phyloP scores from a whole-genome alignment of 139 green algal species.

The Micromonas pusilla region DNA sequence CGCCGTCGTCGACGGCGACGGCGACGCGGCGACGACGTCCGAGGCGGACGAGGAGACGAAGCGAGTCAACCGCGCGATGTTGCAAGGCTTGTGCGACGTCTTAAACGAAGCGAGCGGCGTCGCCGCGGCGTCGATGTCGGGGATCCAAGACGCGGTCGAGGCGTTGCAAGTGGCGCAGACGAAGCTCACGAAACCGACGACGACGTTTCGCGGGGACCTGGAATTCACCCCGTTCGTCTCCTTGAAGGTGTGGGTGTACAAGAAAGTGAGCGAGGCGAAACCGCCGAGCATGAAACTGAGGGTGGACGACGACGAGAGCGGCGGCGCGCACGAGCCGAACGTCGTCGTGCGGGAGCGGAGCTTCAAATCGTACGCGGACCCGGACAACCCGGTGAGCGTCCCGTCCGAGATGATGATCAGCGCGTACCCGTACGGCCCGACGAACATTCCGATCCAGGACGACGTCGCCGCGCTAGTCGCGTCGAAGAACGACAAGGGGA shows the following conservation, averaged over 20 bases:
- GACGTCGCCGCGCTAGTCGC: not conserved
- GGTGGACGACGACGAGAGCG: not conserved
- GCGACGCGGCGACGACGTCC: no score
- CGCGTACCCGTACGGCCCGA: not conserved
- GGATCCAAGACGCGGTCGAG: not conserved
- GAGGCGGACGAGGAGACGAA: not conserved
- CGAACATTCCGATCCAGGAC: conserved; percentile 6
- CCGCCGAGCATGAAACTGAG: not conserved
- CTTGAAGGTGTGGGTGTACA: conserved; percentile 12
- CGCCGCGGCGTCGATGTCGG: not conserved
- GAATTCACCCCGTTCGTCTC: not conserved
- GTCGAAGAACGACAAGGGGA: not conserved
- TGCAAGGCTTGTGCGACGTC: not conserved
- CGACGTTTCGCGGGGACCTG: not conserved
- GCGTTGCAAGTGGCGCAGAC: not conserved
- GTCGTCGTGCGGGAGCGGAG: not conserved
- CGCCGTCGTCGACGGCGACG: not conserved
- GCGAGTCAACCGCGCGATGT: not conserved
- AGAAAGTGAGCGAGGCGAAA: not conserved
- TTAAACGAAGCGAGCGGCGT: not conserved
- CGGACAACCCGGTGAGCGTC: not conserved
- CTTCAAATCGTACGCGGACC: not conserved
- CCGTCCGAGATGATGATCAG: not conserved
- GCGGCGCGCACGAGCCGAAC: not conserved
- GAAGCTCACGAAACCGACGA: not conserved